Conservation (phyloP, 345 rosid species). For the Acer campestre region DNA sequence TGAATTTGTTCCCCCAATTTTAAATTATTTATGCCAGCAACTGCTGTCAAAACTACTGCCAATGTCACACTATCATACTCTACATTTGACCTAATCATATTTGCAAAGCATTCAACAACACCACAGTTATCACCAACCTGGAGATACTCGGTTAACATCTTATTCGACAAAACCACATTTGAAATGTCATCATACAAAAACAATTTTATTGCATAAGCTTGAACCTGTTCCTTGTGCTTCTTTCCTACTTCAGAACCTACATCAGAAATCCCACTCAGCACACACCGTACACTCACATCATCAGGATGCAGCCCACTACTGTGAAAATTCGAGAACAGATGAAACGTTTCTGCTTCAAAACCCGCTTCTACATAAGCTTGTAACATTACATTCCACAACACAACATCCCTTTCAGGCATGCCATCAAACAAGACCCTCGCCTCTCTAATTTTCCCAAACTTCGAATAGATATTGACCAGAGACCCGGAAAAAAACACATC, state of each 20-base stretch:
- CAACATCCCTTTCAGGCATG: slow-evolving; percentile 48
- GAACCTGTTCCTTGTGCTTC: slow-evolving; percentile 34
- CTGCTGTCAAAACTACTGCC: slow-evolving; percentile 48
- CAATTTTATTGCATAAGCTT: slow-evolving; percentile 35
- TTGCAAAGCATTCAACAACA: slow-evolving; percentile 42
- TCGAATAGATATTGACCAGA: slow-evolving; percentile 54
- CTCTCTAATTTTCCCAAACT: slow-evolving; percentile 47
- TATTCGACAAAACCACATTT: slow-evolving; percentile 39
- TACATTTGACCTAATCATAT: slow-evolving; percentile 46
- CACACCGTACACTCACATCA: slow-evolving; percentile 35
- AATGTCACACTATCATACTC: slow-evolving; percentile 51
- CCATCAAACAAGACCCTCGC: slow-evolving; percentile 49
- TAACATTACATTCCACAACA: slow-evolving; percentile 66
- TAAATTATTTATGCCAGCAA: slow-evolving; percentile 34
- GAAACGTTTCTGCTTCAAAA: slow-evolving; percentile 36
- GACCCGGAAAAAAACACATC: slow-evolving; percentile 53
- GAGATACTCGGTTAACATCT: slow-evolving; percentile 39
- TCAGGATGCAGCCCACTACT: slow-evolving; percentile 44
- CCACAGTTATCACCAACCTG: slow-evolving; percentile 32
- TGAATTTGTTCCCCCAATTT: slow-evolving; percentile 49
- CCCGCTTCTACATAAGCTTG: slow-evolving; percentile 46
- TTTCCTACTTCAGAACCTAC: slow-evolving; percentile 24
- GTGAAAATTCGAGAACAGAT: slow-evolving; percentile 38
- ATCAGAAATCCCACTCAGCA: slow-evolving; percentile 34
- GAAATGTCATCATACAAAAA: slow-evolving; percentile 23